Evolutionary conservation across 2,329 filamentous ascomycete genomes (phyloP).

Genomic region (Sphaerulina vaccinii): DNA sequence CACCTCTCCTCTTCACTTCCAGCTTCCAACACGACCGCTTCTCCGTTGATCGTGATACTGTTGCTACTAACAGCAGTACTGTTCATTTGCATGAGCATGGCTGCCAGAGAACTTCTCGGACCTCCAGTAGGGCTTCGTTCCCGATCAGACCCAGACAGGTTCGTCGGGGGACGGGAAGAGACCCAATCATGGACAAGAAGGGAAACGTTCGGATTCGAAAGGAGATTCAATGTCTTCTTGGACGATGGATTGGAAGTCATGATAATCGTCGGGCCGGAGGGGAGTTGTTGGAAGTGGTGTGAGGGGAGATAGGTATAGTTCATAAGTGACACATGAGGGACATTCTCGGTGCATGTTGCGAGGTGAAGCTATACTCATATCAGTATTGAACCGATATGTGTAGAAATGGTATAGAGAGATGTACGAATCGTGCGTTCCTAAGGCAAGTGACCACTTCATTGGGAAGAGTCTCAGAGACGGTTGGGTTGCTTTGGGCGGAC

Average conservation of each 20-base stretch:
- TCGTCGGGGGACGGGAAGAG: constrained; percentile 76
- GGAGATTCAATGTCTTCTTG: constrained; percentile 77
- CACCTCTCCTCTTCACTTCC: constrained; percentile 81
- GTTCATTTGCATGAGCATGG: constrained; percentile 86
- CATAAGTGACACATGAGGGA: constrained; percentile 94
- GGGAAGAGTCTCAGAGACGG: constrained; percentile 68
- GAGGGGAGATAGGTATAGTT: constrained; percentile 93
- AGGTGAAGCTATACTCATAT: constrained; percentile 72
- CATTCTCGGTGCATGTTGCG: constrained; percentile 79
- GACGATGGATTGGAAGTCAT: constrained; percentile 83
- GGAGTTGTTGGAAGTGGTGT: constrained; percentile 55
- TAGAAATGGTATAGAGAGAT: too few relatives aligned
- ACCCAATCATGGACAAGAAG: constrained; percentile 98
- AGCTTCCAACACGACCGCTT: constrained; percentile 67
- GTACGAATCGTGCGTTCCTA: constrained; percentile 90
- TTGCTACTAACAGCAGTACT: constrained; percentile 83
- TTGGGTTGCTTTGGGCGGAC: constrained; percentile 71
- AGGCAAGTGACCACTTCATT: constrained; percentile 85
- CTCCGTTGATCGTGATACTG: constrained; percentile 90
- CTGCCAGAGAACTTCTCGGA: constrained; percentile 70
- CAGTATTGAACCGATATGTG: too few relatives aligned
- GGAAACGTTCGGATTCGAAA: constrained; percentile 81
- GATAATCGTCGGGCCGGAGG: constrained; percentile 65
- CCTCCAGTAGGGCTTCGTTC: constrained; percentile 64
- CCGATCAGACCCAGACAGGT: constrained; percentile 46